Conservation (phyloP, 192 early-diverging fungal genomes). For the Backusella morwellensis region DNA sequence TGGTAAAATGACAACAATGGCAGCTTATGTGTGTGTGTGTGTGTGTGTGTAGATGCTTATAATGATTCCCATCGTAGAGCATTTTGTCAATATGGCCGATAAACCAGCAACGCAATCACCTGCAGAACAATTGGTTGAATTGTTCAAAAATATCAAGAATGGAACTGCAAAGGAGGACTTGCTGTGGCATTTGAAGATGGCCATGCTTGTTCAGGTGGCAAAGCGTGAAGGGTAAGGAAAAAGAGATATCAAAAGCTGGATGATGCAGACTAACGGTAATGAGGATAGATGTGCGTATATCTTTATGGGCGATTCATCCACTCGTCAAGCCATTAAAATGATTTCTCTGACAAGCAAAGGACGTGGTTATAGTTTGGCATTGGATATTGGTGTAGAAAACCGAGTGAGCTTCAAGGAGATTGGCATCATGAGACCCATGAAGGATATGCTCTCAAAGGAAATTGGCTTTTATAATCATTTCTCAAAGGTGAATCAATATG, state of each 20-base stretch:
- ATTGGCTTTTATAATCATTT: constrained; percentile 68
- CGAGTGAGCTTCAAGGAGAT: constrained; percentile 53
- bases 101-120: not conserved
- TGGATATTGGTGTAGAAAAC: constrained; percentile 66
- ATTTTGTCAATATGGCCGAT: not conserved
- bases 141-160: constrained; percentile 57
- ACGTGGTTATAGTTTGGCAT: constrained; percentile 79
- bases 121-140: constrained; percentile 42
- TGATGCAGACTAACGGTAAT: not conserved
- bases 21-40: not conserved
- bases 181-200: constrained; percentile 59
- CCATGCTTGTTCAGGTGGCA: constrained; percentile 55
- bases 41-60: not conserved
- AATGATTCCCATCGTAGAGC: constrained; percentile 12
- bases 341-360: constrained; percentile 81
- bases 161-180: constrained; percentile 71
- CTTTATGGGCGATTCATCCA: constrained; percentile 77
- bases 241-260: not conserved
- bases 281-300: constrained; percentile 52
- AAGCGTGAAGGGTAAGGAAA: constrained; percentile 41
- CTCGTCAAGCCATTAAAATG: constrained; percentile 73
- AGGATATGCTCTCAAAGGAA: constrained; percentile 79
- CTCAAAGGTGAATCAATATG: constrained; percentile 32
- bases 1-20: not conserved
- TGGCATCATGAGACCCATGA: constrained; percentile 70